Percentiles rank a stretch among this genome's conserved stretches.
These are phyloP conservation scores for Trichoderma sp. DNA, from an alignment of 2,329 filamentous ascomycete species.

Conservation along the genomic window DNA sequence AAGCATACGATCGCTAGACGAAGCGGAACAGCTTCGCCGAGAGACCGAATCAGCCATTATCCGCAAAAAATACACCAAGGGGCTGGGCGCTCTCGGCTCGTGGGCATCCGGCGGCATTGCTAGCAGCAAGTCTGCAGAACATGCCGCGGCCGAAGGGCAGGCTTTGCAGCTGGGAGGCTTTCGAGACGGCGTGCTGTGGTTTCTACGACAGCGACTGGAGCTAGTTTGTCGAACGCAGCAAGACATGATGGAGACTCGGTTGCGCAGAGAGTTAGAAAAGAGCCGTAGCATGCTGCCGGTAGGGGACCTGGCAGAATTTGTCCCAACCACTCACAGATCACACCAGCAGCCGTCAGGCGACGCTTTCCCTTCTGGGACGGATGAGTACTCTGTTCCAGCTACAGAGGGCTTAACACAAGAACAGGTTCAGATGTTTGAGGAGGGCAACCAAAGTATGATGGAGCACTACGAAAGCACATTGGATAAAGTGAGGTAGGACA, in stretches of 20 bases:
- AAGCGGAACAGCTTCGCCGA: constrained; percentile 78
- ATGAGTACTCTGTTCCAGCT: constrained; percentile 20
- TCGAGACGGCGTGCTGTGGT: constrained; percentile 81
- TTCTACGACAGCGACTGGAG: constrained; percentile 72
- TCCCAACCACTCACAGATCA: constrained; percentile 24
- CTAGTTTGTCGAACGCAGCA: constrained; percentile 75
- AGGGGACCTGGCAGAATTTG: constrained; percentile 36
- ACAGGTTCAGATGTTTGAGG: constrained; percentile 88
- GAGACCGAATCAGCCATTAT: constrained; percentile 71
- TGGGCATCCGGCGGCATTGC: constrained; percentile 63
- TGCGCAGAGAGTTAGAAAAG: constrained; percentile 84
- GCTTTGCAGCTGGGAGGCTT: constrained; percentile 66
- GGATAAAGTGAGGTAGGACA: constrained; percentile 82
- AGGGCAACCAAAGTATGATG: constrained; percentile 89
- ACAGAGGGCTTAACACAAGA: constrained; percentile 68
- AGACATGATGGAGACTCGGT: constrained; percentile 86
- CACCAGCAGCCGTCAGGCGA: not conserved
- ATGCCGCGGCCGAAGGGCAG: constrained; percentile 68
- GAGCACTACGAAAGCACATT: constrained; percentile 92
- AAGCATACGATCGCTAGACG: constrained; percentile 74
- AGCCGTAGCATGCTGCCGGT: constrained; percentile 70
- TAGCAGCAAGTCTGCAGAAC: constrained; percentile 58
- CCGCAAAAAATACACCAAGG: constrained; percentile 64
- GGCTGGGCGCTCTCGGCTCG: constrained; percentile 61
- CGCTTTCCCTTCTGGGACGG: not conserved